Evolutionary conservation across 495 filamentous ascomycete species (phyloP), one percentile per base, ranked within the genome.

Genomic region (Penicillium goetzii): DNA sequence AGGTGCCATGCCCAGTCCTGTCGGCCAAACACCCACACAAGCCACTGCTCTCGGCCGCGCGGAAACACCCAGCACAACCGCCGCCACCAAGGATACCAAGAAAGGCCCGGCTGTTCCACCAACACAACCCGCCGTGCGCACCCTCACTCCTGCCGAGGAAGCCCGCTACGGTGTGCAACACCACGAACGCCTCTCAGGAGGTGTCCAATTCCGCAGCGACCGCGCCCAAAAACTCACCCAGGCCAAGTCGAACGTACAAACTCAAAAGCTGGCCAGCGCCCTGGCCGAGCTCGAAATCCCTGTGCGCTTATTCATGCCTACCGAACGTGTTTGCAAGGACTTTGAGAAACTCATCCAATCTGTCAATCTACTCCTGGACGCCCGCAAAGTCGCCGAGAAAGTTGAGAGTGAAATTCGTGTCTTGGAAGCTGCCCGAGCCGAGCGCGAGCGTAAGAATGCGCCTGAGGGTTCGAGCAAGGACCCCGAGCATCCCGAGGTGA

Each of bases 371-470:
- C 76, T 99, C 19, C 82, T 99, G 1, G 95, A 99, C 65, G 80
- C 90, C 12, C 81, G 92, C 59, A 97, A 97, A 77, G 74, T 92
- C 11, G 79, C 83, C 6, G 95, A 99, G 74, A 96, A 96, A 76
- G 77, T 97, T 0, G 90, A 93, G 56, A 86, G 85, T 14, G 95
- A 99, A 78, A 86, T 96, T 57, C 86, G 85, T 60, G 78, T 96
- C 2, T 79, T 90, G 51, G 85, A 87, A 72, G 86, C 86, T 17
- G 30, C 86, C 80, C 78, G 81, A 82, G 86, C 83, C 0, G 87
- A 89, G 65, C 78, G 85, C 59, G 89, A 89, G 65, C 74, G 71
- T 28, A 77, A 77, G 69, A 62, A 62, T 19, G 58, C 57, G 12
- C 62, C 62, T 49, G 63, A 67, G 49, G 15, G 23, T 40, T 9